Conservation (phyloP, 768 basidiomycete species). For the Tephrocybe sp. region DNA sequence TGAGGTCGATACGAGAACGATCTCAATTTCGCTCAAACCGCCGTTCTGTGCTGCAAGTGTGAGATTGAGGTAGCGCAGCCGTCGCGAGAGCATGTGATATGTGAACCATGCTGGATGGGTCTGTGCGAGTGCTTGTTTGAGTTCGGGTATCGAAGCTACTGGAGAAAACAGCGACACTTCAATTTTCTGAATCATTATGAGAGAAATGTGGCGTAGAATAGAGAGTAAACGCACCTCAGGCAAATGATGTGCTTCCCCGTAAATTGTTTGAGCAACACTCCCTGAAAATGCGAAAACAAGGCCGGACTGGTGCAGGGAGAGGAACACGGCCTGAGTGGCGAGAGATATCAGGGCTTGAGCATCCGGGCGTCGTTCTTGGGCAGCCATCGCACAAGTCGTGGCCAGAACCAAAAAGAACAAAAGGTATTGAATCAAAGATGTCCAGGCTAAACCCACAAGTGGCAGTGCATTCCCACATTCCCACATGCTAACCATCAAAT, state of each 20-base stretch:
- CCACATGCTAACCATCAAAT: too few relatives aligned
- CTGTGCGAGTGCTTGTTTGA: constrained; percentile 6
- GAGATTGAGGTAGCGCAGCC: background rate
- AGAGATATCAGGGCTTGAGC: background rate
- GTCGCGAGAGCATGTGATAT: background rate
- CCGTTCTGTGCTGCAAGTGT: background rate
- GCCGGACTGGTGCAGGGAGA: background rate
- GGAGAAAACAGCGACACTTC: background rate
- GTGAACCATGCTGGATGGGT: constrained; percentile 6
- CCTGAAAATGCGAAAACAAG: constrained; percentile 5
- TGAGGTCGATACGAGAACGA: background rate
- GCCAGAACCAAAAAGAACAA: too few relatives aligned
- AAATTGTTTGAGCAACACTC: background rate
- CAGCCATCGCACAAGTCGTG: too few relatives aligned
- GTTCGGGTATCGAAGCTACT: background rate
- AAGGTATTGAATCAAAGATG: too few relatives aligned
- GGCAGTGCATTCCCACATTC: too few relatives aligned
- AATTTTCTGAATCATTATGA: background rate
- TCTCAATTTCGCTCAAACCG: constrained; percentile 1
- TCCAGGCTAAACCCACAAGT: too few relatives aligned
- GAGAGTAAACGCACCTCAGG: background rate
- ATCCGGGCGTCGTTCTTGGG: too few relatives aligned
- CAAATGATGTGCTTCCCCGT: background rate
- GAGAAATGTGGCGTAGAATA: background rate
- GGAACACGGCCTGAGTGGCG: background rate